Percentiles rank a stretch among this genome's conserved stretches.
Conservation (phyloP, 352 stramenopile species). For the Globisporangium carolinianum region DNA sequence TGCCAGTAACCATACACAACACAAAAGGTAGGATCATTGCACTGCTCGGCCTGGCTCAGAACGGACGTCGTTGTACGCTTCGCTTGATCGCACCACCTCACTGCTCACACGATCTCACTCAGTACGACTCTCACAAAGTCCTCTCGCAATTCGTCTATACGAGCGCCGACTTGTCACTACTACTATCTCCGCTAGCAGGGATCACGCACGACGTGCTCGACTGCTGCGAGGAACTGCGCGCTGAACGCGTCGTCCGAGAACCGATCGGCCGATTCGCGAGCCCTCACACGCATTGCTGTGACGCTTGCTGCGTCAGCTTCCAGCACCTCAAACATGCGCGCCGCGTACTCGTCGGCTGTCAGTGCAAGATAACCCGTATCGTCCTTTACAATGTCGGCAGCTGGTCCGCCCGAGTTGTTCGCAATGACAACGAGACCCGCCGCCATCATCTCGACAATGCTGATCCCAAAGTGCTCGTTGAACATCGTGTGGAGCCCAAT, state of each 20-base stretch:
- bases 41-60: too few relatives aligned
- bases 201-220: constrained; percentile 20
- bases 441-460: constrained; percentile 99
- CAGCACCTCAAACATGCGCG: constrained; percentile 63
- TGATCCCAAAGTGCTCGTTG: constrained; percentile 99
- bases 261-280: constrained; percentile 38
- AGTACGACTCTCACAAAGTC: too few relatives aligned
- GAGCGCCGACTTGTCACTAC: too few relatives aligned
- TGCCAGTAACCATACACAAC: too few relatives aligned
- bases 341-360: constrained; percentile 86
- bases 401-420: constrained; percentile 96
- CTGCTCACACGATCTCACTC: too few relatives aligned
- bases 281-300: constrained; percentile 30
- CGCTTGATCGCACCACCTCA: too few relatives aligned
- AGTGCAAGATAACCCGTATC: constrained; percentile 78
- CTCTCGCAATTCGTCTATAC: too few relatives aligned
- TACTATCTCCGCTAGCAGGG: too few relatives aligned
- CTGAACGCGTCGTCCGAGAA: constrained; percentile 77
- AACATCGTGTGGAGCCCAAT: constrained; percentile 99
- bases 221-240: constrained; percentile 50
- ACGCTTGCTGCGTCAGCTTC: constrained; percentile 22
- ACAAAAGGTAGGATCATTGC: too few relatives aligned
- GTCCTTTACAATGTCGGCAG: constrained; percentile 88
- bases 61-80: too few relatives aligned
- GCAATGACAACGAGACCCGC: constrained; percentile 94